phyloP scores from a whole-genome alignment of 139 green algal genomes.

The Limnomonas spitsbergensis region DNA sequence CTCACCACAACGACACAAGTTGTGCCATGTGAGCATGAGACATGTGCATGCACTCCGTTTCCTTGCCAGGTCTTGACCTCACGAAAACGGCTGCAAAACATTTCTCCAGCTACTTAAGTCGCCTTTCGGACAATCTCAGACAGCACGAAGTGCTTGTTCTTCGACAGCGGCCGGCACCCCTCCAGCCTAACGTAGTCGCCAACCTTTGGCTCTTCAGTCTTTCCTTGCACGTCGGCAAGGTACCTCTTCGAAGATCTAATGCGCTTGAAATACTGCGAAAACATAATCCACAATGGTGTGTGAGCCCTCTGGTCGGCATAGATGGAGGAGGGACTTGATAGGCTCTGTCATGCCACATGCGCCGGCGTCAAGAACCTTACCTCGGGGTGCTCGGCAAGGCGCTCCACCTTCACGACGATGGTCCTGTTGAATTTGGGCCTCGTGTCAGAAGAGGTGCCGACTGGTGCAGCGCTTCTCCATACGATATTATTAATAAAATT shows the following conservation, averaged over 20 bases:
- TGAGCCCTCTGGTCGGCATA: neutral
- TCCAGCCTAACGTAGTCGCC: constrained; percentile 57
- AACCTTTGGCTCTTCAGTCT: constrained; percentile 25
- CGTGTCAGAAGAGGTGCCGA: no score
- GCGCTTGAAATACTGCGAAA: constrained; percentile 44
- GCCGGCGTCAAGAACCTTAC: neutral
- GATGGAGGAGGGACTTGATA: neutral
- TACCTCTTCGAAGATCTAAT: constrained; percentile 51
- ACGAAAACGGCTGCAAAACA: no score
- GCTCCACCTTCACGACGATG: constrained; percentile 40
- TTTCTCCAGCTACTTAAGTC: no score
- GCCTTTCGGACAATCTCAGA: constrained; percentile 53
- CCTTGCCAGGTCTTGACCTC: no score
- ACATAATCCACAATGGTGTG: neutral
- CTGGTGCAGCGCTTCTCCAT: no score
- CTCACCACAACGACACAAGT: no score
- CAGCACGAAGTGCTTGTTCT: constrained; percentile 56
- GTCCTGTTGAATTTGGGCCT: neutral
- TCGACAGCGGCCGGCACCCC: constrained; percentile 51
- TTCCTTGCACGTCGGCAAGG: constrained; percentile 28
- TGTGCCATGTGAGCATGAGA: no score
- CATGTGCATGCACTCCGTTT: no score
- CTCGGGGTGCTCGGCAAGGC: constrained; percentile 37
- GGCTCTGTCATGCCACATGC: neutral
- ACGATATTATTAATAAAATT: no score